Conservation (phyloP, 2,329 filamentous ascomycete species). For the Allantophomopsis cytisporea region DNA sequence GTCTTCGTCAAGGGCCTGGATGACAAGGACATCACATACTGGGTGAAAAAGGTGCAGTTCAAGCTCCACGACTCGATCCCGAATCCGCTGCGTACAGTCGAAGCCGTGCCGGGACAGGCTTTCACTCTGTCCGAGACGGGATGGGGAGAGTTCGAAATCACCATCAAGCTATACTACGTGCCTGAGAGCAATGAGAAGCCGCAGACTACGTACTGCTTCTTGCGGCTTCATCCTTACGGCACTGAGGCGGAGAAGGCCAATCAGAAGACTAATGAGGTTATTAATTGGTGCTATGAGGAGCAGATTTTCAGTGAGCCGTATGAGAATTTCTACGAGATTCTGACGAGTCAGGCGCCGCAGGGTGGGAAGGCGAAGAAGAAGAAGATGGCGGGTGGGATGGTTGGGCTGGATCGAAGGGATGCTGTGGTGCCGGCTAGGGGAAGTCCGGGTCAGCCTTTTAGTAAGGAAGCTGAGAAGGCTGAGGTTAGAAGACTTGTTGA, state of each 20-base stretch:
- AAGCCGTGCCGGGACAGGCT: slow-evolving; percentile 51
- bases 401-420: slow-evolving; percentile 43
- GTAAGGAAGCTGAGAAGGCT: slow-evolving; percentile 52
- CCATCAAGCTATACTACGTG: slow-evolving; percentile 87
- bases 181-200: slow-evolving; percentile 84
- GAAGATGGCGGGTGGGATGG: slow-evolving; percentile 22
- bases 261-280: slow-evolving; percentile 46
- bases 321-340: slow-evolving; percentile 76
- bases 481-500: slow-evolving; percentile 48
- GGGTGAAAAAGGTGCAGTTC: slow-evolving; percentile 94
- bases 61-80: slow-evolving; percentile 96
- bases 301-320: slow-evolving; percentile 96
- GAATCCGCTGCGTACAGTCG: slow-evolving; percentile 60
- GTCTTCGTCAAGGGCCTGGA: slow-evolving; percentile 88
- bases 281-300: slow-evolving; percentile 79
- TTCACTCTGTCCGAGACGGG: slow-evolving; percentile 88
- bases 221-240: slow-evolving; percentile 85
- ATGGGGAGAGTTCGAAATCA: slow-evolving; percentile 97
- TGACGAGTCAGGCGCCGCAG: slow-evolving; percentile 52
- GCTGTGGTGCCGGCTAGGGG: slow-evolving; percentile 62
- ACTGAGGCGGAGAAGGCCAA: slow-evolving; percentile 58
- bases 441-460: slow-evolving; percentile 58
- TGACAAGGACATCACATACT: slow-evolving; percentile 83
- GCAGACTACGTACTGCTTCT: slow-evolving; percentile 85
- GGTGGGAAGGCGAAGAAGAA: slow-evolving; percentile 39